These are phyloP conservation scores for Trapa bicornis DNA, from an alignment of 345 rosid genomes.

Conservation along the genomic window DNA sequence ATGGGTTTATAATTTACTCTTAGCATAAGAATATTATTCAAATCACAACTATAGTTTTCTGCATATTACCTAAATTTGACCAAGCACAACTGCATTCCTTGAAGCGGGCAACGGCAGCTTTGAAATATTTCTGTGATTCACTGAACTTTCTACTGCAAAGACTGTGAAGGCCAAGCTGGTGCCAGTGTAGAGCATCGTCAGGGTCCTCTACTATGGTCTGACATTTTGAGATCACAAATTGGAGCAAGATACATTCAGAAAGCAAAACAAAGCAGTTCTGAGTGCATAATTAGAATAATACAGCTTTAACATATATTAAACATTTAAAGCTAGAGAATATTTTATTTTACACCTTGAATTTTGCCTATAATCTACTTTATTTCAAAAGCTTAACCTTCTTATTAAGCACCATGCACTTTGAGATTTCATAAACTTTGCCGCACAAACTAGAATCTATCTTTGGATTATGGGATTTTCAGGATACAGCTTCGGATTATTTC, in stretches of 20 bases:
- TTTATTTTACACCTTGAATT: background rate
- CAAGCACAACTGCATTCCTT: constrained; percentile 61
- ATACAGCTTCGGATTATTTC: background rate
- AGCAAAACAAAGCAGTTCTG: too few relatives aligned
- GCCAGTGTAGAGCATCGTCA: constrained; percentile 76
- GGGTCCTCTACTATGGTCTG: constrained; percentile 80
- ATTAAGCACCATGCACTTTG: background rate
- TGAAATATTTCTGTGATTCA: constrained; percentile 77
- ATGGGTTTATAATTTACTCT: background rate
- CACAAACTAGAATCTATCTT: background rate
- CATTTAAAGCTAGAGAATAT: background rate
- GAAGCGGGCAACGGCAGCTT: constrained; percentile 56
- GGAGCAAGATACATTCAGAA: background rate
- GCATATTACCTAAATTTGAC: constrained; percentile 70
- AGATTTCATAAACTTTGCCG: background rate
- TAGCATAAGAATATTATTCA: background rate
- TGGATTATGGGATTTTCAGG: background rate
- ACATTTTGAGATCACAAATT: constrained; percentile 6
- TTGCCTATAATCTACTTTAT: background rate
- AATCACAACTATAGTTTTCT: background rate
- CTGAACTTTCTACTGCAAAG: constrained; percentile 66
- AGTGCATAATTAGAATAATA: background rate
- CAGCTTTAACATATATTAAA: background rate
- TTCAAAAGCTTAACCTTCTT: background rate
- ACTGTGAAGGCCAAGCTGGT: constrained; percentile 89